Conservation (phyloP, 192 early-diverging fungal species). For the Obelidium mucronatum region DNA sequence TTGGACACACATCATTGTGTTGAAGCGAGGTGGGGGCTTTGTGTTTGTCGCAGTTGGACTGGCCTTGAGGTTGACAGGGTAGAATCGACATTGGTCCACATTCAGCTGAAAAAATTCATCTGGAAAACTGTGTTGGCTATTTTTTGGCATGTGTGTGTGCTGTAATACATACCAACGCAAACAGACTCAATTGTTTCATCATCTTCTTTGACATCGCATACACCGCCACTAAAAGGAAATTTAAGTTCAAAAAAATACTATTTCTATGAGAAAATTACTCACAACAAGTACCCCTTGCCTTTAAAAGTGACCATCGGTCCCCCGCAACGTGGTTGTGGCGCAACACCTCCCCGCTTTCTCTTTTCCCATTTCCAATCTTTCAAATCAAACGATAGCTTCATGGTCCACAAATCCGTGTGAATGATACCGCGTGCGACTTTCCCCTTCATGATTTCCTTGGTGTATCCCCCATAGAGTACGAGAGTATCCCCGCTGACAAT, state of each 20-base stretch:
- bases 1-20: constrained; percentile 69
- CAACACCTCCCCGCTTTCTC: constrained; percentile 61
- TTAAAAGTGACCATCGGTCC: constrained; percentile 67
- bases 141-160: no score
- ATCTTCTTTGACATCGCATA: constrained; percentile 68
- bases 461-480: constrained; percentile 76
- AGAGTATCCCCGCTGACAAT: constrained; percentile 61
- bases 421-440: constrained; percentile 60
- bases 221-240: constrained; percentile 57
- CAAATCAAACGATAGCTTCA: constrained; percentile 69
- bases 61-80: constrained; percentile 54
- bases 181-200: constrained; percentile 68
- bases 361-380: constrained; percentile 68
- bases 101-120: constrained; percentile 63
- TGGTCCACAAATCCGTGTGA: constrained; percentile 59
- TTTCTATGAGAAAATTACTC: constrained; percentile 1
- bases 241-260: constrained; percentile 11
- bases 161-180: constrained; percentile 46
- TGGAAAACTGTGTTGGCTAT: no score
- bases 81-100: constrained; percentile 69
- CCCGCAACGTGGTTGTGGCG: constrained; percentile 43
- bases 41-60: constrained; percentile 37
- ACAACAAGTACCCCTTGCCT: constrained; percentile 65
- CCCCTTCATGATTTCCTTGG: constrained; percentile 68
- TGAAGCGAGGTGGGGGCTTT: constrained; percentile 69